Base-by-base conservation (phyloP, 2,329 filamentous ascomycete species). In the Juglanconis juglandina region DNA sequence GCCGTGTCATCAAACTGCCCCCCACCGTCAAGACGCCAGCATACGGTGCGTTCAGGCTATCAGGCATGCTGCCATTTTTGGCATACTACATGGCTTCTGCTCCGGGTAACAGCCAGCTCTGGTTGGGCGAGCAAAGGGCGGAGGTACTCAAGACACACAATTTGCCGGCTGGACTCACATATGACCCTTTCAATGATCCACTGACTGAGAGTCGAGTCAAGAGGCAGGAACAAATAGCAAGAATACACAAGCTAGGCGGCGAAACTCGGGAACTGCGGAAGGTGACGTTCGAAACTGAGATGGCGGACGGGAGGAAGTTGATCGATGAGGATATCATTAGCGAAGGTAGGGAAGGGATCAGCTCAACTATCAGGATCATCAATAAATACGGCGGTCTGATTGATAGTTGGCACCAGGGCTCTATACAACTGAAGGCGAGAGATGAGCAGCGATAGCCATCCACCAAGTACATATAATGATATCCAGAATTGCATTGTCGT, bases 1-100 rank as follows among this genome's bases (percentile, higher is more conserved):
- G 35, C 5, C 50, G 14, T 7, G 33, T 56, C 46, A 47, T 76
- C 11, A 54, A 70, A 17, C 58, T 68, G 14, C 54, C 67, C 47
- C 35, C 3, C 9, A 32, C 47, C 61, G 24, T 54, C 58, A 39
- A n/a, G 6, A 39, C 53, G 13, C 56, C 59, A 2, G 7, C 17
- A 8, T 35, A 35, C 30, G 55, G 44, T 1, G 35, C 35, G 7
- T 13, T 52, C 30, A 63, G 77, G 1, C 70, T 80, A 4, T 76
- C 73, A 34, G 77, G 77, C 5, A 65, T 79, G 52, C 44, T 80
- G 32, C 77, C 78, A 9, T 78, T 79, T 63, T 69, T 75, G 24
- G 69, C 69, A 5, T 76, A 72, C 63, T 81, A 81, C 64, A 56
- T 76, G 24, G 72, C 74, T 24, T 71, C 70, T n/a, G 74, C 74